These are phyloP conservation scores for Trichoderma sp. DNA, from an alignment of 2,329 filamentous ascomycete species.

Conservation along the genomic window DNA sequence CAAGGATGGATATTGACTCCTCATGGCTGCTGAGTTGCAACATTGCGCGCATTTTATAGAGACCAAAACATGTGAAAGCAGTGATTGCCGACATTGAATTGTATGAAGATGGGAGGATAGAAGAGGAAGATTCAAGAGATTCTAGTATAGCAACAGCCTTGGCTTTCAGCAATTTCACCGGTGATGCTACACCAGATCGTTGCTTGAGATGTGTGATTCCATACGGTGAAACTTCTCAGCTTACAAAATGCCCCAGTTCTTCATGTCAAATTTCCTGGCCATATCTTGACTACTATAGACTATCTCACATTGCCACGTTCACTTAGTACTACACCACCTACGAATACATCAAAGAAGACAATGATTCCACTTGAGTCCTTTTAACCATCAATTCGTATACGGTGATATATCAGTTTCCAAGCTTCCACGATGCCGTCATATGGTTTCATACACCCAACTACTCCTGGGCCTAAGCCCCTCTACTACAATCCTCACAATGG, in stretches of 20 bases:
- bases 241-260: neutral
- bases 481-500: neutral
- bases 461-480: neutral
- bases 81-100: too few species aligned
- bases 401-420: too few species aligned
- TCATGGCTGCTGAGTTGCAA: neutral
- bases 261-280: neutral
- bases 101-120: neutral
- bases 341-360: too few species aligned
- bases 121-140: neutral
- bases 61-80: neutral
- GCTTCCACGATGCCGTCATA: too few species aligned
- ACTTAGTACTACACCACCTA: neutral
- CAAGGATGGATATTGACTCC: neutral
- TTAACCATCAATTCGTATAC: too few species aligned
- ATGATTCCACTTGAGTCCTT: too few species aligned
- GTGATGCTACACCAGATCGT: neutral
- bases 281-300: neutral
- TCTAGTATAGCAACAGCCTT: accelerated
- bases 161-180: neutral
- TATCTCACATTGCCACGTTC: neutral
- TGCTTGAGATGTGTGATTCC: neutral
- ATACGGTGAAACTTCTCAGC: neutral
- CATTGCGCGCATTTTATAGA: neutral
- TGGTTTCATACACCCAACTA: neutral